Base-by-base conservation (phyloP, 225 moss, liverwort and hornwort species). In the Neckera pumila region DNA sequence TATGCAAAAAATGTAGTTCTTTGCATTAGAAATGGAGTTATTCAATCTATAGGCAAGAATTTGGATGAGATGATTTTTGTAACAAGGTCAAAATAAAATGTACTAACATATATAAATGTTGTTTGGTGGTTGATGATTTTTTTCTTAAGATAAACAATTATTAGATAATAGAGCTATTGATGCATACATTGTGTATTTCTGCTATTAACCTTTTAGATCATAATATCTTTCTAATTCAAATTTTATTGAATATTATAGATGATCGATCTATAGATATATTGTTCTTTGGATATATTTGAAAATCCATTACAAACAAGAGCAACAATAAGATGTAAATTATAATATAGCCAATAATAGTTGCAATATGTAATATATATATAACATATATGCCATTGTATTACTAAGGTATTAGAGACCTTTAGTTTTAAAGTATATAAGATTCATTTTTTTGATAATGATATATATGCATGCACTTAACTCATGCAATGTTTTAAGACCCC, bases 401-500 rank as follows among this genome's bases (percentile, higher is more conserved):
- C 6, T 6, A 66, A 66, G 3, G n/a, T 36, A 20, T n/a, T 36
- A 4, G 6, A 66, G 11, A 66, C 11, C n/a, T 11, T n/a, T n/a
- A n/a, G 7, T 67, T 36, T 36, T 66, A 36, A 11, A 66, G 5
- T 36, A 11, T 36, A 6, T 20, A 66, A 20, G 34, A 34, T 0
- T 36, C 3, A 36, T 36, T 66, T 66, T 63, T 36, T 0, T 36
- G 21, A n/a, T n/a, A n/a, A n/a, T 67, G 11, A 6, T 1, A 67
- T 67, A 21, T 11, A 3, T 0, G 5, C 15, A 3, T 0, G 5
- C 15, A 5, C 42, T 36, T 19, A 27, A 26, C 2, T 6, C 27
- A 10, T 72, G 27, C 0, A 9, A 2, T 72, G 43, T 15, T 27
- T 72, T 43, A 9, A 72, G 27, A 16, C 5, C 16, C 5, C 2